Conservation (phyloP, 148 eudicot species). For the Nepenthes mirabilis region DNA sequence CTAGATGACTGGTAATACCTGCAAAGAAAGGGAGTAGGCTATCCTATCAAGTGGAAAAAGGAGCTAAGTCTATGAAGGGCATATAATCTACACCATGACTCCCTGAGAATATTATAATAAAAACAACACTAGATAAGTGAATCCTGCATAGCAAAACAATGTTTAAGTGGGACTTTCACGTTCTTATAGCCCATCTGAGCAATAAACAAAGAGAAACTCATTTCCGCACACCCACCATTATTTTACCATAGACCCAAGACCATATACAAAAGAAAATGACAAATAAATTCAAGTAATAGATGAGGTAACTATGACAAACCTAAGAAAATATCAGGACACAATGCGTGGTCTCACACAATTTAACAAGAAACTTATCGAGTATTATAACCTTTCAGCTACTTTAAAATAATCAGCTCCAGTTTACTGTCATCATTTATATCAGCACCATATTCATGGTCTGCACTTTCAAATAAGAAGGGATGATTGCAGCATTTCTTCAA, state of each 20-base stretch:
- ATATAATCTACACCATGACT: too few relatives aligned
- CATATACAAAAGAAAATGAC: not conserved
- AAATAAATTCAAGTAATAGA: not conserved
- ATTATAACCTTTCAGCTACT: constrained; percentile 97
- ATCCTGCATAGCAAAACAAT: too few relatives aligned
- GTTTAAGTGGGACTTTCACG: too few relatives aligned
- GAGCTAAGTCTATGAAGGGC: too few relatives aligned
- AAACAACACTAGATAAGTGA: too few relatives aligned
- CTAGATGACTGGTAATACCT: too few relatives aligned
- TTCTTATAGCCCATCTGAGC: not conserved
- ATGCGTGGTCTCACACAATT: constrained; percentile 88
- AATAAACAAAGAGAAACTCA: too few relatives aligned
- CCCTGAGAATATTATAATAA: too few relatives aligned
- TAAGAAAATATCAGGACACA: constrained; percentile 96
- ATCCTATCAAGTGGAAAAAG: too few relatives aligned
- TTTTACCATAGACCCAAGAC: not conserved
- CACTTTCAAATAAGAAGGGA: constrained; percentile 98
- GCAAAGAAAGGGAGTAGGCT: too few relatives aligned
- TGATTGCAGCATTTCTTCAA: constrained; percentile 99
- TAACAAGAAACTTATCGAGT: constrained; percentile 87
- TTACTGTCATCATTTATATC: constrained; percentile 79
- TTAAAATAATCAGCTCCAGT: constrained; percentile 63
- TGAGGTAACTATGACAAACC: constrained; percentile 19
- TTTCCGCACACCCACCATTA: too few relatives aligned
- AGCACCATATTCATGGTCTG: constrained; percentile 99